Percentiles rank a stretch among this genome's conserved stretches.
phyloP scores from a whole-genome alignment of 2,329 filamentous ascomycete genomes.

The Byssoonygena ceratinophila region DNA sequence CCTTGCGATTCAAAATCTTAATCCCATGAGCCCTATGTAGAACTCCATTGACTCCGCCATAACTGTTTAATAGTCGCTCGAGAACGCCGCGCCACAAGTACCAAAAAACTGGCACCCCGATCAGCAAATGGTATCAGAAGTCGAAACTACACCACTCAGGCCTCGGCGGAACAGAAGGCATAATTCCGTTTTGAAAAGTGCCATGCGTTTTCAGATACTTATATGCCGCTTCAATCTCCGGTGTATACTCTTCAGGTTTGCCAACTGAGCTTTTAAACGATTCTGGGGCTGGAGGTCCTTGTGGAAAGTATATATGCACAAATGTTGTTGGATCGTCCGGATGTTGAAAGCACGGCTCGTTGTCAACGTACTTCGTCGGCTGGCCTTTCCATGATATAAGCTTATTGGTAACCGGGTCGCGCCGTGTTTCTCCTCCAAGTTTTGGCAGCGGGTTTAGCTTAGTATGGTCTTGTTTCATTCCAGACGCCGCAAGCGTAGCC shows the following conservation, averaged over 20 bases:
- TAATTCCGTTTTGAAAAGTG: slow-evolving; percentile 56
- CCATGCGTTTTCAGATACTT: slow-evolving; percentile 54
- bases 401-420: slow-evolving; percentile 27
- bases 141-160: slow-evolving; percentile 65
- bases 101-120: background rate
- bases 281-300: slow-evolving; percentile 50
- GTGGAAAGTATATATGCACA: slow-evolving; percentile 61
- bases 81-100: background rate
- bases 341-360: slow-evolving; percentile 43
- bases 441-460: slow-evolving; percentile 17
- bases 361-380: slow-evolving; percentile 49
- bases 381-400: slow-evolving; percentile 54
- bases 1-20: background rate
- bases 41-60: background rate
- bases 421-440: slow-evolving; percentile 30
- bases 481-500: background rate
- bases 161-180: slow-evolving; percentile 69
- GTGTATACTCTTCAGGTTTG: slow-evolving; percentile 42
- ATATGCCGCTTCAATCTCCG: slow-evolving; percentile 51
- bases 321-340: slow-evolving; percentile 45
- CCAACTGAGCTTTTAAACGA: slow-evolving; percentile 43
- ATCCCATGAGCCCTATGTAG: background rate
- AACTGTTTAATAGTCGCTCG: background rate
- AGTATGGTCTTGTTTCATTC: slow-evolving; percentile 15
- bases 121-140: no score